A percentile compares a stretch with the other conserved stretches of the same genome.
Evolutionary conservation across 1,139 yeast species (phyloP).

Genomic region (Geotrichum histeridarum): DNA sequence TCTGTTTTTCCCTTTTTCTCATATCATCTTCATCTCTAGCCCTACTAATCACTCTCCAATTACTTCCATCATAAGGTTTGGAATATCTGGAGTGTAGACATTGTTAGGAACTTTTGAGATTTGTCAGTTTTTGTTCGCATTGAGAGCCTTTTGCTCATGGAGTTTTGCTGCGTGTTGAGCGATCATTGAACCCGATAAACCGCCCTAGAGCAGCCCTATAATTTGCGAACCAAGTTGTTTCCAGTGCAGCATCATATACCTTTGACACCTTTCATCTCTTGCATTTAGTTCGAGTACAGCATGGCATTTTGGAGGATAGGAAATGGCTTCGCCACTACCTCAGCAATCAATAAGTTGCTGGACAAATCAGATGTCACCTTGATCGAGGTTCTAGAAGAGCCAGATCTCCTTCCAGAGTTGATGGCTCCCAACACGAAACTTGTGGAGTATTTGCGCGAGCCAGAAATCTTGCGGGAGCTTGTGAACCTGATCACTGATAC

Average conservation of each 20-base stretch:
- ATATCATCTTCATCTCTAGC: too few species aligned
- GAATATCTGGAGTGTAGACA: too few species aligned
- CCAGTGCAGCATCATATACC: background rate
- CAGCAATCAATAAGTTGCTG: slow-evolving; percentile 68
- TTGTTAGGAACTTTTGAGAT: too few species aligned
- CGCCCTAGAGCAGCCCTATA: too few species aligned
- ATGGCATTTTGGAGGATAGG: slow-evolving; percentile 86
- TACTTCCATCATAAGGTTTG: too few species aligned
- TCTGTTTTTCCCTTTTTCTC: too few species aligned
- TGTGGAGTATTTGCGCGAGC: slow-evolving; percentile 74
- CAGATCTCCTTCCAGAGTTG: slow-evolving; percentile 78
- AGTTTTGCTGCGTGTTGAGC: too few species aligned
- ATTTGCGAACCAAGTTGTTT: background rate
- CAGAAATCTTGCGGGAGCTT: slow-evolving; percentile 58
- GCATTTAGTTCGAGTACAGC: slow-evolving; percentile 7
- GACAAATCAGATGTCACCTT: slow-evolving; percentile 54
- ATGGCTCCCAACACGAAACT: slow-evolving; percentile 76
- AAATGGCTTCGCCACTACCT: slow-evolving; percentile 71
- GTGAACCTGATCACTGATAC: slow-evolving; percentile 58
- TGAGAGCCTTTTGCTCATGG: too few species aligned
- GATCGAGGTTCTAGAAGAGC: slow-evolving; percentile 74
- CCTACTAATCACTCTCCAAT: too few species aligned
- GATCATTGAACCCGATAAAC: too few species aligned
- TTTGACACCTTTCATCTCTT: background rate
- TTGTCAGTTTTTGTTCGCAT: too few species aligned